A percentile compares a stretch with the other conserved stretches of the same genome.
phyloP scores from a whole-genome alignment of 2,329 filamentous ascomycete species.

The Xylariaceae sp. region DNA sequence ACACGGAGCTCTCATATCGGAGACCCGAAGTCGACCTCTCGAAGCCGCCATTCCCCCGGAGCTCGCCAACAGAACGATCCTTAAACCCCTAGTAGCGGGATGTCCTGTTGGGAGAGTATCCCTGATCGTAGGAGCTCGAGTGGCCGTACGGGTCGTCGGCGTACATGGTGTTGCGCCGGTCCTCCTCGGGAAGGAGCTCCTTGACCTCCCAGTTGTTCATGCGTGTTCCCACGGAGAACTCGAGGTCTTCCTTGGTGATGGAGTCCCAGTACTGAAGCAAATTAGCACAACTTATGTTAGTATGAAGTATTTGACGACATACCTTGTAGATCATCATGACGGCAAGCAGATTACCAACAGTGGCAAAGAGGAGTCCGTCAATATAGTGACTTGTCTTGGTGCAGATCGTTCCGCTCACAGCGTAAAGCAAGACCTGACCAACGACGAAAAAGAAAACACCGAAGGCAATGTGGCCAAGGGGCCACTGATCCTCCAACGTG shows the following conservation, averaged over 20 bases:
- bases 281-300: slow-evolving; percentile 29
- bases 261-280: slow-evolving; percentile 86
- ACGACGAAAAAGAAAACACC: slow-evolving; percentile 86
- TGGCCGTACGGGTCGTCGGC: slow-evolving; percentile 58
- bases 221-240: slow-evolving; percentile 93
- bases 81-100: slow-evolving; percentile 31
- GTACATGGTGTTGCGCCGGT: slow-evolving; percentile 68
- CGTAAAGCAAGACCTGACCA: slow-evolving; percentile 89
- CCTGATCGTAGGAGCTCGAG: slow-evolving; percentile 42
- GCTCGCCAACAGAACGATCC: slow-evolving; percentile 1
- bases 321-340: slow-evolving; percentile 99
- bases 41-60: slow-evolving; percentile 1
- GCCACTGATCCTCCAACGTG: slow-evolving; percentile 93
- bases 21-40: neutral
- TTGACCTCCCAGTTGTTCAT: slow-evolving; percentile 99
- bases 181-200: slow-evolving; percentile 76
- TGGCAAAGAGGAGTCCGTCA: slow-evolving; percentile 91
- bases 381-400: slow-evolving; percentile 81
- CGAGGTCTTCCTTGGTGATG: slow-evolving; percentile 95
- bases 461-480: slow-evolving; percentile 84
- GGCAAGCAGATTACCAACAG: slow-evolving; percentile 83
- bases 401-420: slow-evolving; percentile 81
- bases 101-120: slow-evolving; percentile 39
- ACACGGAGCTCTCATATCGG: too few species aligned
- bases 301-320: slow-evolving; percentile 29